Evolutionary conservation across 345 rosid genomes (phyloP), one percentile per base, ranked within the genome.

Genomic region (Gossypium ekmanianum): DNA sequence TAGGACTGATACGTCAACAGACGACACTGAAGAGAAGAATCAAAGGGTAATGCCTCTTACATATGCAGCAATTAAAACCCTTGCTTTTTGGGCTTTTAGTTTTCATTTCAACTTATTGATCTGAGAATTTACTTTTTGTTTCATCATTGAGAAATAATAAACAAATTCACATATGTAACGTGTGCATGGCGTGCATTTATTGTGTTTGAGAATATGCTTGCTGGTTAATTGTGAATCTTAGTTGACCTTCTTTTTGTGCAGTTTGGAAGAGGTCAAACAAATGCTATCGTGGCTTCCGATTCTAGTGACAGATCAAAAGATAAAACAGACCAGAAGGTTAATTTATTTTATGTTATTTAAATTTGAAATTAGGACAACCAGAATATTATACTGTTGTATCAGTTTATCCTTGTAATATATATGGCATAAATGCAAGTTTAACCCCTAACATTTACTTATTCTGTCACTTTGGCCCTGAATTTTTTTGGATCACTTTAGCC

Each of bases 221-320:
- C 69, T 43, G 50, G 69, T 14, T 65, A n/a, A 43, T 18, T 10
- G 27, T 65, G 9, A 43, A 8, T 43, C 16, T 4, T 20, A 41
- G 20, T 43, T 18, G 27, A 66, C 17, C 71, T 11, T 34, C 71
- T 11, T 34, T 76, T 56, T 58, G 51, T 81, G 90, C 91, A 94
- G 97, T 81, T 82, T 71, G 97, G 87, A 81, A 81, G 87, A 80
- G 94, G 86, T 68, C 90, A 78, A 65, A 45, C 81, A 65, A 64
- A 76, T 74, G 89, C 71, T 72, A 58, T 84, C 74, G 81, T 22
- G 64, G 91, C 83, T 51, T 92, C 92, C 22, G 98, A 94, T 84
- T 92, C 97, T 47, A 92, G 98, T 74, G 98, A 88, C 78, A 90
- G 91, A 83, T 91, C 94, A 76, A 94, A 90, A 84, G 98, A 92